Conservation (phyloP, 1,139 yeast species). For the Eremothecium sinecaudum region DNA sequence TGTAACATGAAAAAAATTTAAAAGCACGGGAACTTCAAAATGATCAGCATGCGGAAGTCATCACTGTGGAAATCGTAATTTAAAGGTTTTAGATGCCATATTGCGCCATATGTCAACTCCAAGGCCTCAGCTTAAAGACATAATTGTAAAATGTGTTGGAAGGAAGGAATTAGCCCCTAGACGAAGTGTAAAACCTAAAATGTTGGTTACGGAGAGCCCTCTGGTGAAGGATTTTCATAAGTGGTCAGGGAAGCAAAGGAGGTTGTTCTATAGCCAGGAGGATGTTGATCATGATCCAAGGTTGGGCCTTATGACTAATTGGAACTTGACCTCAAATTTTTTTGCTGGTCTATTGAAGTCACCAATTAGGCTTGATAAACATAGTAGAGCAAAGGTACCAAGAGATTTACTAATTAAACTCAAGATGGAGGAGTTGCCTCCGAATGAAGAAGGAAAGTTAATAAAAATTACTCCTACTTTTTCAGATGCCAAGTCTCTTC, state of each 20-base stretch:
- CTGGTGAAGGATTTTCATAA: conserved; percentile 22
- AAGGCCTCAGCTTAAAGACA: no score
- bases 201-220: conserved; percentile 12
- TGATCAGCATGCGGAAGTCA: no score
- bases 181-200: no score
- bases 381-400: conserved; percentile 18
- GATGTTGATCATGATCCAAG: conserved; percentile 2
- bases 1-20: no score
- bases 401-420: conserved; percentile 20
- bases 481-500: conserved; percentile 8
- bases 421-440: conserved; percentile 11
- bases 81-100: no score
- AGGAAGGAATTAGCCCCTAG: no score
- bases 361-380: conserved; percentile 25
- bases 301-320: conserved; percentile 6
- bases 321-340: conserved; percentile 15
- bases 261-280: conserved; percentile 11
- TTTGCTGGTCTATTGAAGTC: conserved; percentile 25
- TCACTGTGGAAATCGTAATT: no score
- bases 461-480: conserved; percentile 6
- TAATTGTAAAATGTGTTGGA: no score
- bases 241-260: conserved; percentile 26
- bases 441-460: conserved; percentile 2
- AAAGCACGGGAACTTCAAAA: no score
- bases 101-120: no score